phyloP scores from a whole-genome alignment of 2,329 filamentous ascomycete genomes.

The Colletotrichum tanaceti region DNA sequence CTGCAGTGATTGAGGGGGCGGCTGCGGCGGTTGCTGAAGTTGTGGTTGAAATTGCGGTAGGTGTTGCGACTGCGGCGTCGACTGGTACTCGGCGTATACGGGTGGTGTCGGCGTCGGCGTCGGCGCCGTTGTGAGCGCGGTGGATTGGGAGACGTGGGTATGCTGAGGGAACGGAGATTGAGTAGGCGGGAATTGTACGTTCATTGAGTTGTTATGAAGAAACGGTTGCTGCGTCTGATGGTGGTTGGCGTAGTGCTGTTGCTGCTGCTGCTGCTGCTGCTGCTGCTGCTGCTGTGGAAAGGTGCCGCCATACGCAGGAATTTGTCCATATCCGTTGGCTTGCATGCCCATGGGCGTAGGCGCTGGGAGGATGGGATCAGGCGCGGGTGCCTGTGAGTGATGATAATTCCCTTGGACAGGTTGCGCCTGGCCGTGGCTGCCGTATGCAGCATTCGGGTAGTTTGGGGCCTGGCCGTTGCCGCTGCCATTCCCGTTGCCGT shows the following conservation, averaged over 20 bases:
- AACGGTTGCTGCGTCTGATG: conserved; percentile 32
- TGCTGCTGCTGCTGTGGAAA: conserved; percentile 44
- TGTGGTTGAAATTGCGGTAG: conserved; percentile 38
- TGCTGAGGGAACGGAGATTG: conserved; percentile 29
- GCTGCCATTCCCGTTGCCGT: conserved; percentile 37
- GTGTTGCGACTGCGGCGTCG: conserved; percentile 36
- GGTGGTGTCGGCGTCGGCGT: conserved; percentile 3
- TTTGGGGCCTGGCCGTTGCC: conserved; percentile 39
- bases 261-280: conserved; percentile 44
- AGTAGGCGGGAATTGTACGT: conserved; percentile 30
- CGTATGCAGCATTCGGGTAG: conserved; percentile 38
- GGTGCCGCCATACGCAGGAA: conserved; percentile 42
- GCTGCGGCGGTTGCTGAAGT: conserved; percentile 35
- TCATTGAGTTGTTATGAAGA: conserved; percentile 28
- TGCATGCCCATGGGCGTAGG: conserved; percentile 43
- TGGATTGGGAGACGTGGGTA: conserved; percentile 24
- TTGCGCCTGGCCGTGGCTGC: conserved; percentile 45
- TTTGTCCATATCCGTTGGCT: conserved; percentile 39
- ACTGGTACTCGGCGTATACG: conserved; percentile 29
- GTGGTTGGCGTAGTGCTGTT: conserved; percentile 16
- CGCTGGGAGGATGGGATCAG: conserved; percentile 45
- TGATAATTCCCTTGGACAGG: conserved; percentile 46
- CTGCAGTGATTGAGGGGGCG: conserved; percentile 16
- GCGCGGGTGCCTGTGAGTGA: conserved; percentile 45
- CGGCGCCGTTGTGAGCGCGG: conserved; percentile 34